Evolutionary conservation across 768 basidiomycete genomes (phyloP), one percentile per base, ranked within the genome.

Genomic region (Pholiota conissans): DNA sequence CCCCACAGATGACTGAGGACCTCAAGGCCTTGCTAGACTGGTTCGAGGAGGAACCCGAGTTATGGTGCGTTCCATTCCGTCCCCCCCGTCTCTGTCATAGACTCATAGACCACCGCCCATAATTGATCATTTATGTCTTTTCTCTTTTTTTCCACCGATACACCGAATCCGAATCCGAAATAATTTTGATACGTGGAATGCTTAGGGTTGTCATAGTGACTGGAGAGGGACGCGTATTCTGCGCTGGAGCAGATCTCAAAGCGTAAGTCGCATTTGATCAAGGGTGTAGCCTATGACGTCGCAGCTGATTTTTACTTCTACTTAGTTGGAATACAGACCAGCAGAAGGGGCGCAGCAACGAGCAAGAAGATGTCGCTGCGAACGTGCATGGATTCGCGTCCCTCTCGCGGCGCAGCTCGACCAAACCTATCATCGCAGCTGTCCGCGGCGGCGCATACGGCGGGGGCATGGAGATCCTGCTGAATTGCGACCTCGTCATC

Each of bases 401-500:
- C 32, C 73, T 93, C 35, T 92, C 90, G 1, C 82, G 88, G 24
- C 80, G 91, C 3, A 79, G 76, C 32, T 82, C 83, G 0, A 76
- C 70, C 59, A 93, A 93, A 66, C 90, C 90, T 5, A 82, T 91
- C 51, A 87, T 93, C 47, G 91, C 91, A 11, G 91, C 91, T 3
- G 90, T 91, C 1, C 82, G 85, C 57, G 91, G 91, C n/a, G 80
- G 85, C 28, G 83, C 86, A 0, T 83, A 82, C 47, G 86, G 86
- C 30, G 88, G 88, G 1, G 88, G 85, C 6, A 74, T 82, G 60
- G 87, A 89, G 66, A 79, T 89, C 49, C 61, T 90, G 1, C 63
- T 92, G 4, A 93, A 93, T 61, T 91, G 89, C 59, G 91, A 93
- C 65, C 65, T 92, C 26, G 89, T 92, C 52, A 69, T 93, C 18